Percentiles rank a stretch among this genome's conserved stretches.
Conservation (phyloP, 2,329 filamentous ascomycete species). For the Xylaria sp. region DNA sequence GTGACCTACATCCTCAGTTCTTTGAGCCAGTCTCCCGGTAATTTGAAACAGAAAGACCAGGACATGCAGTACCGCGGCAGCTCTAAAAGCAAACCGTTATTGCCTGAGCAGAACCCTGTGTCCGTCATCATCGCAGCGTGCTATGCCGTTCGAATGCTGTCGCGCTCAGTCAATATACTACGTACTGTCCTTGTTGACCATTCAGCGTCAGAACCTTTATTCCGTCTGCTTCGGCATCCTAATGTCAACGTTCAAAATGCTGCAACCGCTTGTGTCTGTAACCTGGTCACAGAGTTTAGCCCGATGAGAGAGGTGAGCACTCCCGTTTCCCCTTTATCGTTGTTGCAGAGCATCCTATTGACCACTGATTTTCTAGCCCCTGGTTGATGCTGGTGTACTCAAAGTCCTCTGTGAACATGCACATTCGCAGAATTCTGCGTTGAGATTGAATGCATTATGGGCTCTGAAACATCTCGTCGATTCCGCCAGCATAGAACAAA, state of each 20-base stretch:
- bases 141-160: slow-evolving; percentile 78
- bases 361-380: slow-evolving; percentile 54
- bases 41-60: slow-evolving; percentile 51
- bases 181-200: slow-evolving; percentile 88
- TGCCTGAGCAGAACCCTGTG: slow-evolving; percentile 70
- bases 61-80: background rate
- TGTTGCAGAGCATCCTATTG: slow-evolving; percentile 17
- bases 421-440: slow-evolving; percentile 76
- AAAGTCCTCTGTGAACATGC: slow-evolving; percentile 82
- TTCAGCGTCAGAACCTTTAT: slow-evolving; percentile 77
- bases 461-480: slow-evolving; percentile 89
- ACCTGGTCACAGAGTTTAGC: slow-evolving; percentile 86
- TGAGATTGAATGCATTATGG: slow-evolving; percentile 89
- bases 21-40: slow-evolving; percentile 62
- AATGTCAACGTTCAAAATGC: slow-evolving; percentile 84
- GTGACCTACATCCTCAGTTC: slow-evolving; percentile 85
- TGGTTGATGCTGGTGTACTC: slow-evolving; percentile 76
- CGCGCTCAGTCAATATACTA: slow-evolving; percentile 82
- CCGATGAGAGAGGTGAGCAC: slow-evolving; percentile 82
- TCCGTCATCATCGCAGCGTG: slow-evolving; percentile 85
- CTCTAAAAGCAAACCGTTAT: slow-evolving; percentile 36
- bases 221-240: slow-evolving; percentile 74
- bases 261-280: slow-evolving; percentile 82
- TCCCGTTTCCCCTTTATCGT: slow-evolving; percentile 37
- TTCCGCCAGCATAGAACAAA: slow-evolving; percentile 71